phyloP scores from a whole-genome alignment of 106 monocot species.

The Dendrobium huoshanense region DNA sequence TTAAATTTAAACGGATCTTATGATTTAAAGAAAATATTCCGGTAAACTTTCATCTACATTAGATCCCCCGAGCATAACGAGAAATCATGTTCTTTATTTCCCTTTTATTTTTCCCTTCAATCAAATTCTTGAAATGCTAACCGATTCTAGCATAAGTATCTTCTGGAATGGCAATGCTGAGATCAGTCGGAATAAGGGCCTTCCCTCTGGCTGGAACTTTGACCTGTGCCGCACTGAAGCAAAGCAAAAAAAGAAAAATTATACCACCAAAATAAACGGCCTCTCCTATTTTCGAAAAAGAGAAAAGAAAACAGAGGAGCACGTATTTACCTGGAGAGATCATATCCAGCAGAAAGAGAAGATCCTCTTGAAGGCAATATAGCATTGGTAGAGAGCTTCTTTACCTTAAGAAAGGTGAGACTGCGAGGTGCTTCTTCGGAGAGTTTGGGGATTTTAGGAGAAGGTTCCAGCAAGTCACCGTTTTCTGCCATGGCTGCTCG shows the following conservation, averaged over 20 bases:
- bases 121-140: slow-evolving; percentile 4
- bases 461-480: slow-evolving; percentile 21
- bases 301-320: not conserved
- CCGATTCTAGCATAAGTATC: slow-evolving; percentile 77
- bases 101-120: too few relatives aligned
- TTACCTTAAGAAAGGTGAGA: slow-evolving; percentile 28
- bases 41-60: too few relatives aligned
- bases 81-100: too few relatives aligned
- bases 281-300: not conserved
- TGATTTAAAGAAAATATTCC: too few relatives aligned
- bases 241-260: not conserved
- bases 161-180: slow-evolving; percentile 78
- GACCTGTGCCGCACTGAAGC: slow-evolving; percentile 40
- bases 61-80: too few relatives aligned
- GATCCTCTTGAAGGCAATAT: slow-evolving; percentile 51
- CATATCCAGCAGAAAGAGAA: slow-evolving; percentile 71
- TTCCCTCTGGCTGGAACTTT: slow-evolving; percentile 68
- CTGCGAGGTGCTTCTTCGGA: not conserved
- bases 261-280: not conserved
- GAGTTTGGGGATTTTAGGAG: slow-evolving; percentile 37
- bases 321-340: slow-evolving; percentile 51
- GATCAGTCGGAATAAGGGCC: slow-evolving; percentile 72
- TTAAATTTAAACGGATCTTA: too few relatives aligned
- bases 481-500: not conserved
- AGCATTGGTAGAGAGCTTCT: slow-evolving; percentile 70